Base-by-base conservation (phyloP, 2,329 filamentous ascomycete genomes). In the Alternaria burnsii region DNA sequence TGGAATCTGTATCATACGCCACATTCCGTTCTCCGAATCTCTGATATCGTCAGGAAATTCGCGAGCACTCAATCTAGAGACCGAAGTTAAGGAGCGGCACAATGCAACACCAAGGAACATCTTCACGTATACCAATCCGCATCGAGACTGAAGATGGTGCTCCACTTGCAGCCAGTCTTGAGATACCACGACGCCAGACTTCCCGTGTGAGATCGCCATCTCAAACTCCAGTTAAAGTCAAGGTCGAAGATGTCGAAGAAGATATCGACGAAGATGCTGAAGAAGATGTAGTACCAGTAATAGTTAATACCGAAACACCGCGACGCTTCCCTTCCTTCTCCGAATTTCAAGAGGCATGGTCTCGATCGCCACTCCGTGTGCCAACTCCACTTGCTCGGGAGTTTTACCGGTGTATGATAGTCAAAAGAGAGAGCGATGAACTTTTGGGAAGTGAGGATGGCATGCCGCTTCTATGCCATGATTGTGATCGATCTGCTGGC, bases 161-260 rank as follows among this genome's bases (percentile, higher is more conserved):
- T 32, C 43, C 24, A 30, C 4, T 22, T 12, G 38, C 38, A 38
- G 22, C 22, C n/a, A 22, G 34, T 22, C 16, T 10, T 16, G 50
- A 52, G 3, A 50, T 36, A 38, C 46, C 46, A 26, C 46, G 14
- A 38, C 14, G 10, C 9, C 22, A 20, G 14, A 30, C 32, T 24
- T 38, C 20, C 20, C 22, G 22, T 41, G 18, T 3, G 10, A 10
- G 10, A 14, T 10, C 4, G 12, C 22, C 38, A n/a, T 41, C 10
- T 41, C 18, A 2, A 41, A 18, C 38, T 22, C 10, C 20, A 36
- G 20, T 38, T 10, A 32, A 26, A 20, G 16, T 50, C 46, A 38
- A 50, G 12, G 30, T 50, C 46, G 46, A 50, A 50, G 30, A 38
- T n/a, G 34, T 38, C 14, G 34, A 48, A 32, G 46, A 50, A 50